Conservation (phyloP, 2,329 filamentous ascomycete genomes). For the Plenodomus biglobosus region DNA sequence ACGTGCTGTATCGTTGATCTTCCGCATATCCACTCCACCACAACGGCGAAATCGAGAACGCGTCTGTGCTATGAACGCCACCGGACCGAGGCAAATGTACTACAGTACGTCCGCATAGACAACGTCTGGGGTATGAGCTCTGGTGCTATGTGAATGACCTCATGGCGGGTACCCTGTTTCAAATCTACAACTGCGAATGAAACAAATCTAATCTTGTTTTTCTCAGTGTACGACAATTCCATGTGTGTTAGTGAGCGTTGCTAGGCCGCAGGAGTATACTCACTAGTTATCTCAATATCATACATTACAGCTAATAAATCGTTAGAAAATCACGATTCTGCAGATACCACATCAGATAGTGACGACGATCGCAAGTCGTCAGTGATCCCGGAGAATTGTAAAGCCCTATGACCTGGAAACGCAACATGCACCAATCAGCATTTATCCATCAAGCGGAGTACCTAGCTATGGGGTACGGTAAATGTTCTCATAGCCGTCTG, state of each 20-base stretch:
- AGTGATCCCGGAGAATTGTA: constrained; percentile 8
- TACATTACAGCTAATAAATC: too few species aligned
- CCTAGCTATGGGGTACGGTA: neutral
- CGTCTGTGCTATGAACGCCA: neutral
- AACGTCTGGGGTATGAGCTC: neutral
- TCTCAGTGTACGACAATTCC: too few species aligned
- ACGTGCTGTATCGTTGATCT: neutral
- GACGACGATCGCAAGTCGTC: constrained; percentile 4
- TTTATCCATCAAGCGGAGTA: constrained; percentile 13
- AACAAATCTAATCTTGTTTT: too few species aligned
- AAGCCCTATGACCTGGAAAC: constrained; percentile 1
- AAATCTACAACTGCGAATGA: too few species aligned
- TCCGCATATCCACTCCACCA: neutral
- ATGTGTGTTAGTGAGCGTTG: too few species aligned
- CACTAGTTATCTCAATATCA: too few species aligned
- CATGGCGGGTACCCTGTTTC: too few species aligned
- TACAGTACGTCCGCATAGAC: neutral
- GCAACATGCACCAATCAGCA: constrained; percentile 7
- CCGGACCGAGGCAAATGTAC: neutral
- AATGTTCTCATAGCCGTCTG: constrained; percentile 12
- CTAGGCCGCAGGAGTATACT: too few species aligned
- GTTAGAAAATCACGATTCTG: too few species aligned
- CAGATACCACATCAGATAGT: too few species aligned
- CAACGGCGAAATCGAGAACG: neutral
- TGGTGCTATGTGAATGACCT: neutral